Conservation (phyloP, 768 basidiomycete genomes). For the Lentinula sp. region DNA sequence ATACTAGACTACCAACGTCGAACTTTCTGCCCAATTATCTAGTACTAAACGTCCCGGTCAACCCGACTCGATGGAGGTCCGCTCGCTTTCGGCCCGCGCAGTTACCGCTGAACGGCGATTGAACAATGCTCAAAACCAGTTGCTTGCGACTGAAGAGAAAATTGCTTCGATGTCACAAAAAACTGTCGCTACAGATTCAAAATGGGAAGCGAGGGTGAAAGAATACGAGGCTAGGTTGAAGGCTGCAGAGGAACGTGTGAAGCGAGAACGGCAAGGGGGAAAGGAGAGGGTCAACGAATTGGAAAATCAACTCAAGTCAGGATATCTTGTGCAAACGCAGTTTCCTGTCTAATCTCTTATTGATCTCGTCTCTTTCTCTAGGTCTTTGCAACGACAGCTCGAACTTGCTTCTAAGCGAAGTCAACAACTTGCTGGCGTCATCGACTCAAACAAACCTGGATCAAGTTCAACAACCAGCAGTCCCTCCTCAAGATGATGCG, state of each 20-base stretch:
- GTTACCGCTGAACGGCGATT: constrained; percentile 84
- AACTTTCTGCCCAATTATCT: constrained; percentile 67
- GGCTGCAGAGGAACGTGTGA: constrained; percentile 86
- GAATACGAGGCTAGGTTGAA: constrained; percentile 82
- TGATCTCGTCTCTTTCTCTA: constrained; percentile 16
- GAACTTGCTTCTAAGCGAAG: constrained; percentile 76
- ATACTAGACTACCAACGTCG: constrained; percentile 60
- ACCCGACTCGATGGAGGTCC: constrained; percentile 62
- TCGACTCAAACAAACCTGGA: constrained; percentile 31
- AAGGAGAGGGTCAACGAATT: constrained; percentile 80
- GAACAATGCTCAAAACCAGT: constrained; percentile 79
- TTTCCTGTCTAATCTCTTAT: not conserved
- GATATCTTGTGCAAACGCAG: constrained; percentile 2
- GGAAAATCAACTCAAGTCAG: constrained; percentile 64
- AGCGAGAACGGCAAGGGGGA: constrained; percentile 88
- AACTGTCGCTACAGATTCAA: constrained; percentile 65
- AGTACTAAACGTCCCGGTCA: constrained; percentile 53
- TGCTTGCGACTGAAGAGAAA: constrained; percentile 79
- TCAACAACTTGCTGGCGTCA: constrained; percentile 49
- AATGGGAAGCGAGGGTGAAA: constrained; percentile 94
- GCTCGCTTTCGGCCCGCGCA: constrained; percentile 65
- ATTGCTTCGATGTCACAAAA: constrained; percentile 69
- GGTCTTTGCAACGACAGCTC: constrained; percentile 71
- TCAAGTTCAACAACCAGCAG: constrained; percentile 14
- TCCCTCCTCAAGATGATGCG: not conserved